Conservation (phyloP, 2,329 filamentous ascomycete genomes). For the Colletotrichum tofieldiae region DNA sequence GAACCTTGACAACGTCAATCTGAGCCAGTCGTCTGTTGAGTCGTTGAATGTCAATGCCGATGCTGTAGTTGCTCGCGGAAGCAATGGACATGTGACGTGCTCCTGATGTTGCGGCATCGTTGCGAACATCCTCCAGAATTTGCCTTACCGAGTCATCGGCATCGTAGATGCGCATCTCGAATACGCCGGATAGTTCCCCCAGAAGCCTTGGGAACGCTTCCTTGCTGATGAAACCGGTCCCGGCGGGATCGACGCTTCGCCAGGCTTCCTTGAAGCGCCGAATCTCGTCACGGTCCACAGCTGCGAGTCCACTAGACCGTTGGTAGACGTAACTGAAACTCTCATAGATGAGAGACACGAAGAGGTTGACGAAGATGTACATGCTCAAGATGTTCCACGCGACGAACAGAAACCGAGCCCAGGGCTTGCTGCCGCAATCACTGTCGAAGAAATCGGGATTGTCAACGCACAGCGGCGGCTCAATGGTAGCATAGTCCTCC, state of each 20-base stretch:
- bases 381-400: constrained; percentile 99
- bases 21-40: constrained; percentile 81
- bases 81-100: constrained; percentile 70
- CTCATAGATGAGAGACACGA: constrained; percentile 98
- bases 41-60: constrained; percentile 80
- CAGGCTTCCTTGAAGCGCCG: constrained; percentile 98
- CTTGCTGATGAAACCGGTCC: constrained; percentile 91
- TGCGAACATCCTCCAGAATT: constrained; percentile 87
- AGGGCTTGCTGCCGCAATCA: constrained; percentile 92
- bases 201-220: constrained; percentile 90
- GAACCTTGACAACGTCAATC: constrained; percentile 84
- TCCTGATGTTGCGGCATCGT: constrained; percentile 54
- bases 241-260: constrained; percentile 94
- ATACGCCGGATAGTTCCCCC: constrained; percentile 93
- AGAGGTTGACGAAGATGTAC: constrained; percentile 99
- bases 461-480: constrained; percentile 85
- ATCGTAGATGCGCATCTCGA: constrained; percentile 97
- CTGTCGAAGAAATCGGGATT: constrained; percentile 83
- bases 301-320: constrained; percentile 90
- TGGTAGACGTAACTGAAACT: constrained; percentile 99
- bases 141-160: constrained; percentile 89
- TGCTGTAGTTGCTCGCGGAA: constrained; percentile 65
- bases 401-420: constrained; percentile 92
- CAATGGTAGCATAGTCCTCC: constrained; percentile 91
- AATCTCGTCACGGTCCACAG: constrained; percentile 93